Evolutionary conservation across 2,329 filamentous ascomycete genomes (phyloP).

Genomic region (Aspergillus sp.): DNA sequence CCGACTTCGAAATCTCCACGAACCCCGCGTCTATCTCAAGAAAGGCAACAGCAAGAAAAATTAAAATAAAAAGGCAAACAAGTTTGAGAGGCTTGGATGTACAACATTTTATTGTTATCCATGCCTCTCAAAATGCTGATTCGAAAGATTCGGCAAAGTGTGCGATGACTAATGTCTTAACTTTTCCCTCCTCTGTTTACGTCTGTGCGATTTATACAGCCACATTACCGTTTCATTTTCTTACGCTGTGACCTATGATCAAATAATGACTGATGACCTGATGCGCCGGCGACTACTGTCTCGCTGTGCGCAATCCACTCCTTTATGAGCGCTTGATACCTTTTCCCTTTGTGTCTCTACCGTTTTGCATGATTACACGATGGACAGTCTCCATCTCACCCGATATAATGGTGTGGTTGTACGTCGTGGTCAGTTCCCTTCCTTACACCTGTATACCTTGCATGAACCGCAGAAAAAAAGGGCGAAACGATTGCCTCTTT

Average conservation of each 20-base stretch:
- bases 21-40: conserved; percentile 22
- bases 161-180: conserved; percentile 36
- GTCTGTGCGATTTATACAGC: conserved; percentile 5
- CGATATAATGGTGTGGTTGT: conserved; percentile 15
- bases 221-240: conserved; percentile 6
- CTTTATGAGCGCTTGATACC: conserved; percentile 24
- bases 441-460: conserved; percentile 15
- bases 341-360: conserved; percentile 16
- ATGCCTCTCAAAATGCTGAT: conserved; percentile 14
- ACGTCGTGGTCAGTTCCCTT: conserved; percentile 12
- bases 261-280: conserved; percentile 30
- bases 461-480: conserved; percentile 5
- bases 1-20: conserved; percentile 3
- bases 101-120: conserved; percentile 21
- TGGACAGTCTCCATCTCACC: conserved; percentile 7
- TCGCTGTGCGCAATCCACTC: conserved; percentile 32
- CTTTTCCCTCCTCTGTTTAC: conserved; percentile 11
- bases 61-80: conserved; percentile 14
- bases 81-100: conserved; percentile 25
- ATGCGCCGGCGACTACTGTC: conserved; percentile 34
- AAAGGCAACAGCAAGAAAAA: not conserved
- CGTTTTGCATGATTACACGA: conserved; percentile 5
- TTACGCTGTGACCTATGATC: conserved; percentile 17
- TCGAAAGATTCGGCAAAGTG: conserved; percentile 14
- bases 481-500: not conserved